Conservation (phyloP, 2,329 filamentous ascomycete genomes). For the Diaporthe sp. region DNA sequence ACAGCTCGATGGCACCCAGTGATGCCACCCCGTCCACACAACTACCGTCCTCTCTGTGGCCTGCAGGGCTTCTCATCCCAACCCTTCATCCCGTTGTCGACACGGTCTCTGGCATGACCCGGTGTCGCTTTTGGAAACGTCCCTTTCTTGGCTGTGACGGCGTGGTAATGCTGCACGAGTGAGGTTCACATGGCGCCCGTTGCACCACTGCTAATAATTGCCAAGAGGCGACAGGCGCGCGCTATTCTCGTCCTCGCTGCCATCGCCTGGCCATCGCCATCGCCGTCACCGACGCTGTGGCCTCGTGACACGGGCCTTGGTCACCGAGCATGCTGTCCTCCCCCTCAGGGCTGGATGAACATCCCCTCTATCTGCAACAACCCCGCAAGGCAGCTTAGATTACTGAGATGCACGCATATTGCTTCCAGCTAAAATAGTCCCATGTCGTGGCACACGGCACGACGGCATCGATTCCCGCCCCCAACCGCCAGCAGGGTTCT, state of each 20-base stretch:
- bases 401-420: constrained; percentile 11
- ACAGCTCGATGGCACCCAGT: constrained; percentile 10
- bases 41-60: background rate
- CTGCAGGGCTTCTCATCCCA: background rate
- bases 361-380: background rate
- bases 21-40: background rate
- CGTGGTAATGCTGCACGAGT: background rate
- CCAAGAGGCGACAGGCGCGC: background rate
- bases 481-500: background rate
- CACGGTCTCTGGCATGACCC: background rate
- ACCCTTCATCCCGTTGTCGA: background rate
- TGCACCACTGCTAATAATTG: background rate
- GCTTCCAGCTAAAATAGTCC: background rate
- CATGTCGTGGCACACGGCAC: background rate
- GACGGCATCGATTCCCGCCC: background rate
- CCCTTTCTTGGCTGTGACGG: background rate
- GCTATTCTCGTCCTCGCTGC: background rate
- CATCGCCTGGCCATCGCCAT: constrained; percentile 1
- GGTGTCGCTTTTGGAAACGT: constrained; percentile 4
- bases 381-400: constrained; percentile 1
- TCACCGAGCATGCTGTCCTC: background rate
- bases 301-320: background rate
- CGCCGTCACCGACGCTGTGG: background rate
- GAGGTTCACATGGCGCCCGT: background rate
- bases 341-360: background rate